These are phyloP conservation scores for Lasiodiplodia theobromae DNA, from an alignment of 2,329 filamentous ascomycete species.

Conservation along the genomic window DNA sequence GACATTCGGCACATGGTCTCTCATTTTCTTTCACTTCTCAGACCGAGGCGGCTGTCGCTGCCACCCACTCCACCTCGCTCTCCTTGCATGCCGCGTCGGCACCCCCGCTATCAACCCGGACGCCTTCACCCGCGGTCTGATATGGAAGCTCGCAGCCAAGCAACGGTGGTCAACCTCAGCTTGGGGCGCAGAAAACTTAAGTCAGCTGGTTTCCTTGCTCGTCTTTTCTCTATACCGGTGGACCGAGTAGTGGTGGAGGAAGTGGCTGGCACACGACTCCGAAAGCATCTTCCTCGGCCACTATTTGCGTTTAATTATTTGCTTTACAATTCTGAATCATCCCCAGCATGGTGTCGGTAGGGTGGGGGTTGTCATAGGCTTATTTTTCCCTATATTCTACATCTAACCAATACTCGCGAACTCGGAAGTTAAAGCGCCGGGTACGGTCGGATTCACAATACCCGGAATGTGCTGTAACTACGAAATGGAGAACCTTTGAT, in stretches of 20 bases:
- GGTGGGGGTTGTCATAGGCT: conserved; percentile 24
- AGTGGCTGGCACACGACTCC: conserved; percentile 27
- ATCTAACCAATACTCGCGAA: conserved; percentile 19
- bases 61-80: conserved; percentile 25
- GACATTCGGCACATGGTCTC: conserved; percentile 28
- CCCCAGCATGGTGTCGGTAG: conserved; percentile 29
- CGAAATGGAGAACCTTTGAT: conserved; percentile 28
- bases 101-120: conserved; percentile 28
- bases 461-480: conserved; percentile 28
- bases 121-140: conserved; percentile 17
- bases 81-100: conserved; percentile 8
- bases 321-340: conserved; percentile 23
- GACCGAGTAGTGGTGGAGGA: conserved; percentile 29
- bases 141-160: conserved; percentile 26
- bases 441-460: conserved; percentile 16
- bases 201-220: conserved; percentile 18
- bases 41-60: conserved; percentile 6
- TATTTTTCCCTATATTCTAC: conserved; percentile 12
- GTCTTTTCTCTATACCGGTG: conserved; percentile 21
- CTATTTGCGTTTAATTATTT: conserved; percentile 25
- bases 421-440: conserved; percentile 23
- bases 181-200: conserved; percentile 26
- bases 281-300: conserved; percentile 26
- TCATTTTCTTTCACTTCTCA: conserved; percentile 21
- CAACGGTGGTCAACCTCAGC: conserved; percentile 20